These are phyloP conservation scores for Meyerozyma guilliermondii DNA, from an alignment of 1,139 yeast genomes.

Conservation along the genomic window DNA sequence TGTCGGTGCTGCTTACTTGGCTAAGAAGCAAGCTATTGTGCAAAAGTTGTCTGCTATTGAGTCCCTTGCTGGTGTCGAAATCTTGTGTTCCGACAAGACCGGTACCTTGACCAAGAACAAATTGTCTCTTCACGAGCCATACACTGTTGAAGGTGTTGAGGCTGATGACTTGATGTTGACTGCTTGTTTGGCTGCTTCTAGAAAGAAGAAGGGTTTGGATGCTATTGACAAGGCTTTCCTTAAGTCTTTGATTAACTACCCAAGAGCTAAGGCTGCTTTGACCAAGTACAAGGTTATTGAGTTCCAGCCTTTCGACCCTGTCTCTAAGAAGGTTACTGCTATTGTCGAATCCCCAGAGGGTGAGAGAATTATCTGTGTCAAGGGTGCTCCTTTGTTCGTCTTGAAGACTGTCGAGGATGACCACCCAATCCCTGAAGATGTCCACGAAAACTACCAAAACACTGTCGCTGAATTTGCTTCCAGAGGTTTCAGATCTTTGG, in stretches of 20 bases:
- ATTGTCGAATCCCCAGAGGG: slow-evolving; percentile 94
- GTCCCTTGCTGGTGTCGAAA: slow-evolving; percentile 98
- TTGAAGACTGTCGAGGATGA: slow-evolving; percentile 95
- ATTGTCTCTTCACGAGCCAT: slow-evolving; percentile 94
- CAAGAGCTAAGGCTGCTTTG: slow-evolving; percentile 93
- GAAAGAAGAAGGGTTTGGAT: slow-evolving; percentile 98
- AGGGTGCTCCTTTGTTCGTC: slow-evolving; percentile 96
- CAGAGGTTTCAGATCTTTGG: slow-evolving; percentile 97
- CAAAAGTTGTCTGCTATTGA: slow-evolving; percentile 98
- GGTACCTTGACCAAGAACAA: slow-evolving; percentile 99
- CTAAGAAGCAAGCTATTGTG: slow-evolving; percentile 97
- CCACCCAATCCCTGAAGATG: slow-evolving; percentile 94
- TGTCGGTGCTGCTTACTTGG: slow-evolving; percentile 99
- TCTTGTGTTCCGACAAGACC: slow-evolving; percentile 97
- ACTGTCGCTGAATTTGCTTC: slow-evolving; percentile 96
- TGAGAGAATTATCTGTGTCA: slow-evolving; percentile 92
- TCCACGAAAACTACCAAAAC: slow-evolving; percentile 92
- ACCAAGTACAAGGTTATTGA: slow-evolving; percentile 93
- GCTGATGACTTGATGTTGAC: slow-evolving; percentile 96
- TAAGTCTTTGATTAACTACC: slow-evolving; percentile 79
- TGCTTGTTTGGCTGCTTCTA: slow-evolving; percentile 96
- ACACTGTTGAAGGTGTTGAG: slow-evolving; percentile 98
- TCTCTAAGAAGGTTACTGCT: slow-evolving; percentile 94
- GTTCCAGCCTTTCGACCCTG: slow-evolving; percentile 98
- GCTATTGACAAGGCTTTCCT: slow-evolving; percentile 97